These are phyloP conservation scores for Gracilaria vermiculophylla DNA, from an alignment of 23 red algal species.

Conservation along the genomic window DNA sequence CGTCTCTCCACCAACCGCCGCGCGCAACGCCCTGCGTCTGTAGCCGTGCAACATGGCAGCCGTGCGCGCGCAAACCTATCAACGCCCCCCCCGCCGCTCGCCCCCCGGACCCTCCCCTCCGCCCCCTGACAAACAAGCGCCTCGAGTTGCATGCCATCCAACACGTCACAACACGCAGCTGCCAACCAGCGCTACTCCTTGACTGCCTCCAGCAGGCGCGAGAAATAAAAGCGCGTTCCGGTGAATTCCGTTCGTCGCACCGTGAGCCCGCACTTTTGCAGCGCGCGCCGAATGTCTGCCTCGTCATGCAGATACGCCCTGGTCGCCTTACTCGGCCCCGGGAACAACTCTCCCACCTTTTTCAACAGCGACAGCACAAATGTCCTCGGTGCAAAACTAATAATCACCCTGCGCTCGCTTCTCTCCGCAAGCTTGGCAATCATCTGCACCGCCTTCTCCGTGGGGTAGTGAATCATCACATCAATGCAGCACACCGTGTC, in stretches of 20 bases:
- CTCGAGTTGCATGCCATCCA: too few relatives aligned
- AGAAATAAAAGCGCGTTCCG: slow-evolving; percentile 89
- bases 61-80: too few relatives aligned
- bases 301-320: slow-evolving; percentile 93
- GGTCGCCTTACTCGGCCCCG: slow-evolving; percentile 93
- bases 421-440: slow-evolving; percentile 54
- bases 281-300: slow-evolving; percentile 56
- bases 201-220: slow-evolving; percentile 74
- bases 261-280: slow-evolving; percentile 66
- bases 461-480: slow-evolving; percentile 98
- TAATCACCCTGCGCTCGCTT: slow-evolving; percentile 62
- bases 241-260: slow-evolving; percentile 65
- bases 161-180: neutral
- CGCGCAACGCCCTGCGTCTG: too few relatives aligned
- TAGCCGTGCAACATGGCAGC: too few relatives aligned
- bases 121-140: too few relatives aligned
- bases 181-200: slow-evolving; percentile 14
- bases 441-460: slow-evolving; percentile 72
- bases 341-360: slow-evolving; percentile 94
- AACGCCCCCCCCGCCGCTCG: too few relatives aligned
- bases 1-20: neutral
- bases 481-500: slow-evolving; percentile 95
- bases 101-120: too few relatives aligned
- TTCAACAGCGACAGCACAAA: slow-evolving; percentile 79
- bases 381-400: slow-evolving; percentile 92